These are phyloP conservation scores for Beauveria sp. DNA, from an alignment of 2,329 filamentous ascomycete species.

Conservation along the genomic window DNA sequence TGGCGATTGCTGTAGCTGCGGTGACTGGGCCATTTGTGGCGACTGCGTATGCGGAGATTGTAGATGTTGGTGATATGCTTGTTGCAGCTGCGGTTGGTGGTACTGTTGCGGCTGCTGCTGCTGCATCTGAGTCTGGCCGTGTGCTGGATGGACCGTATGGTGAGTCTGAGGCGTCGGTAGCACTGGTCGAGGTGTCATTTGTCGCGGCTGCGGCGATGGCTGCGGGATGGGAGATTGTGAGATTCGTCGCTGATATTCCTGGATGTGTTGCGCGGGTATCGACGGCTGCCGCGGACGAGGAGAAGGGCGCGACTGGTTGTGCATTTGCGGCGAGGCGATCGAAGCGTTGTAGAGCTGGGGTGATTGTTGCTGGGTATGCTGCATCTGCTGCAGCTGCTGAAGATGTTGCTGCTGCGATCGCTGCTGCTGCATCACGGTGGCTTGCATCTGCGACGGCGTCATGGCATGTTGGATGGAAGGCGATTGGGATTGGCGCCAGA, in stretches of 20 bases:
- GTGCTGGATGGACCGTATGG: conserved; percentile 4
- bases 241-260: conserved; percentile 11
- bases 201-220: conserved; percentile 11
- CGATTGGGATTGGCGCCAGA: conserved; percentile 8
- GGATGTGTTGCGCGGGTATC: conserved; percentile 12
- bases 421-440: conserved; percentile 14
- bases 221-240: conserved; percentile 8
- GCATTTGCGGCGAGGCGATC: conserved; percentile 10
- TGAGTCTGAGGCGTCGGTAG: conserved; percentile 3
- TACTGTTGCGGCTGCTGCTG: conserved; percentile 15
- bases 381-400: conserved; percentile 22
- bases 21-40: conserved; percentile 10
- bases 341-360: conserved; percentile 10
- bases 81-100: conserved; percentile 14
- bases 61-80: conserved; percentile 11
- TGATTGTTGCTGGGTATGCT: conserved; percentile 22
- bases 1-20: conserved; percentile 13
- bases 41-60: conserved; percentile 11
- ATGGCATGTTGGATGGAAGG: conserved; percentile 11
- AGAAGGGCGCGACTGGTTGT: conserved; percentile 15
- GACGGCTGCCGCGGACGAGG: conserved; percentile 12
- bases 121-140: conserved; percentile 12
- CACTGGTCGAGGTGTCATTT: conserved; percentile 4
- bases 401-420: conserved; percentile 19
- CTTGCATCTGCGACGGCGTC: conserved; percentile 19